Conservation (phyloP, 2,329 filamentous ascomycete species). For the Penicillium sclerotigenum region DNA sequence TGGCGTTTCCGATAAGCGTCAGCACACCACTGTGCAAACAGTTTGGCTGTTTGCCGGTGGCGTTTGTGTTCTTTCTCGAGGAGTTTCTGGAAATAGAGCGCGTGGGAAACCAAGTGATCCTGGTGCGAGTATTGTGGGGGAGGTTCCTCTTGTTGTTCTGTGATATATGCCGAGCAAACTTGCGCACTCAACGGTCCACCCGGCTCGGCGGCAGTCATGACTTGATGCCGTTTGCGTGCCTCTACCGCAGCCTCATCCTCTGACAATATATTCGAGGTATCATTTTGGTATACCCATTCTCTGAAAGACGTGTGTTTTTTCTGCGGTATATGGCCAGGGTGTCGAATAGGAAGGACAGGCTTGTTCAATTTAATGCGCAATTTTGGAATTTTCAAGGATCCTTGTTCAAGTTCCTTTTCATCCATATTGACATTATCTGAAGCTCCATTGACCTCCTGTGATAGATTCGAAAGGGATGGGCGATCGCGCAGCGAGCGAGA, state of each 20-base stretch:
- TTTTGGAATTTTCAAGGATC: slow-evolving; percentile 31
- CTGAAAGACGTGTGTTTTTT: slow-evolving; percentile 53
- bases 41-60: slow-evolving; percentile 74
- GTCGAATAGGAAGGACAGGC: slow-evolving; percentile 49
- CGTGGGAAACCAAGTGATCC: slow-evolving; percentile 79
- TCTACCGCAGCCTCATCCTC: slow-evolving; percentile 64
- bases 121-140: slow-evolving; percentile 78
- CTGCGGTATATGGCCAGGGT: slow-evolving; percentile 50
- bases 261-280: slow-evolving; percentile 46
- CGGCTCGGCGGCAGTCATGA: slow-evolving; percentile 69
- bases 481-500: slow-evolving; percentile 28
- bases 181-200: slow-evolving; percentile 72
- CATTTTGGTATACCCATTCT: slow-evolving; percentile 62
- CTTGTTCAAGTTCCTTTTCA: slow-evolving; percentile 21
- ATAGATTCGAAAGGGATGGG: slow-evolving; percentile 24
- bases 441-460: slow-evolving; percentile 11
- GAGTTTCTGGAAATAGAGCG: slow-evolving; percentile 74
- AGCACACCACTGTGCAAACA: slow-evolving; percentile 59
- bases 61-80: slow-evolving; percentile 74
- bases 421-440: slow-evolving; percentile 14
- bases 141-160: slow-evolving; percentile 71
- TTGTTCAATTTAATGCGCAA: slow-evolving; percentile 51
- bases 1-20: slow-evolving; percentile 43
- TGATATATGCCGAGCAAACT: slow-evolving; percentile 68
- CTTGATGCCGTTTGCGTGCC: slow-evolving; percentile 63